These are phyloP conservation scores for Thermothelomyces thermophilus DNA, from an alignment of 2,329 filamentous ascomycete genomes.

Conservation along the genomic window DNA sequence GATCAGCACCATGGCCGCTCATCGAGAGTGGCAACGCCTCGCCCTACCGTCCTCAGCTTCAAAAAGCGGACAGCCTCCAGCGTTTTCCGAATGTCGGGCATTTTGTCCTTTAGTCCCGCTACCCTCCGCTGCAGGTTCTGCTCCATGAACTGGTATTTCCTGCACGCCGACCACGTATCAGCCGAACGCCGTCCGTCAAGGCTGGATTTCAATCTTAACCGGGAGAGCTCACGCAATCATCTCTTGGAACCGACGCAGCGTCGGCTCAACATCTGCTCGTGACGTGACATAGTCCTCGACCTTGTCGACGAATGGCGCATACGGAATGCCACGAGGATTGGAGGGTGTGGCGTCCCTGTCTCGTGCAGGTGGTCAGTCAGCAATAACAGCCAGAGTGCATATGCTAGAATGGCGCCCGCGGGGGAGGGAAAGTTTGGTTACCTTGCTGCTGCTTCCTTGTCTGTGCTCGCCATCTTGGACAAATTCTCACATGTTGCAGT, in stretches of 20 bases:
- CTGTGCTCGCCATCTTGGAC: conserved; percentile 12
- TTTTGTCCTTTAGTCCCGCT: conserved; percentile 80
- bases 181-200: neutral
- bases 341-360: conserved; percentile 49
- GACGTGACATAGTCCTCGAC: conserved; percentile 82
- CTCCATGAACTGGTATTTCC: conserved; percentile 99
- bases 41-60: conserved; percentile 60
- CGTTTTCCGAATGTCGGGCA: conserved; percentile 95
- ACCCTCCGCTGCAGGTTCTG: conserved; percentile 81
- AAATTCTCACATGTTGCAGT: conserved; percentile 6
- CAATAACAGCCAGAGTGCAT: neutral
- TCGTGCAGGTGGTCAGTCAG: neutral
- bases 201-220: too few relatives aligned
- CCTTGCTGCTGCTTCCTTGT: conserved; percentile 10
- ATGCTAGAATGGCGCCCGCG: too few relatives aligned
- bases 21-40: neutral
- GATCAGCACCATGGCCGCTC: conserved; percentile 5
- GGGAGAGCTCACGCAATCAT: conserved; percentile 70
- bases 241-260: conserved; percentile 78
- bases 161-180: conserved; percentile 31
- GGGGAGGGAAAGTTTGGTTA: neutral
- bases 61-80: conserved; percentile 85
- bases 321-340: conserved; percentile 77
- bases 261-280: conserved; percentile 71
- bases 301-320: conserved; percentile 78